Base-by-base conservation (phyloP, 2,329 filamentous ascomycete genomes). In the Ilyonectria destructans region DNA sequence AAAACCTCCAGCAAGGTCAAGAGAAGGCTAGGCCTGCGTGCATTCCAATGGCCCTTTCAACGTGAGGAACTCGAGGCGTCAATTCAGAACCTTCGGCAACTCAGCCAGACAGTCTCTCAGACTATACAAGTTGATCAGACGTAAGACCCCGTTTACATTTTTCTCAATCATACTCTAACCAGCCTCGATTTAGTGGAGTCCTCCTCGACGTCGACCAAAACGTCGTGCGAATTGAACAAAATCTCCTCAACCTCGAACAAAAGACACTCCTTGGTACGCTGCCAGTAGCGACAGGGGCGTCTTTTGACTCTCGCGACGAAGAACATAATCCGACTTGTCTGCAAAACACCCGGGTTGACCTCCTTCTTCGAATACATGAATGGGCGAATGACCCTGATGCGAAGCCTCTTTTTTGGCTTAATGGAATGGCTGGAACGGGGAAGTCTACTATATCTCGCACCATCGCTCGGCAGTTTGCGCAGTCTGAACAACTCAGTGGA, bases 401-500 rank as follows among this genome's bases (percentile, higher is more conserved):
- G 2, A 26, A 49, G 7, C 21, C 46, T 3, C 12, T 49, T 3
- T 49, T 49, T 6, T 49, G 23, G 46, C 46, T 49, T 17, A 49
- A 29, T 7, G 46, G 46, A 4, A 49, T 49, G 46, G 46, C 64
- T n/a, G 59, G 54, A 4, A 63, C 64, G 0, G 59, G 59, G 8
- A 67, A 63, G 9, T 67, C 59, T 12, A 49, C 46, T 0, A 49
- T 49, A 29, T 23, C 64, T 19, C 76, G 80, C 77, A 83, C 71
- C 78, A 81, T 73, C 88, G 88, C 58, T 65, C 63, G 26, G 5
- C 4, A 8, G 37, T 43, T 57, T 4, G 40, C 37, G 6, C 12
- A 48, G n/a, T 13, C 9, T 0, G 23, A 51, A 2, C 21, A 21
- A 13, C 60, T 61, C 17, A 65, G 63, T 17, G 70, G 48, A 26